Percentiles rank a stretch among this genome's conserved stretches.
Conservation (phyloP, 139 green algal species). For the Pseudopediastrum boryanum region DNA sequence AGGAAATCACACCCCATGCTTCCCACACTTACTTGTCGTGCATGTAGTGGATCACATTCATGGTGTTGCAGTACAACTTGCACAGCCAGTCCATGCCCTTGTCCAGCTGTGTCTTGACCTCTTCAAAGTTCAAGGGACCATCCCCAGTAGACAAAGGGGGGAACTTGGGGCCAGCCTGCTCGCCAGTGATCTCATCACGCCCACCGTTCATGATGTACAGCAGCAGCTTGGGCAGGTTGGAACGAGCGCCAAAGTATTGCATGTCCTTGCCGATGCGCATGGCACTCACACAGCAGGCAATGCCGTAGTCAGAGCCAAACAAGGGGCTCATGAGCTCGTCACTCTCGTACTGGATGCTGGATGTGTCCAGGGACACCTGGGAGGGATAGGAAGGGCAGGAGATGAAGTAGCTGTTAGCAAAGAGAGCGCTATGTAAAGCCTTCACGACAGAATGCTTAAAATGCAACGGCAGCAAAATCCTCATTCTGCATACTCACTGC, state of each 20-base stretch:
- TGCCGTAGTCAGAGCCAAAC: slow-evolving; percentile 75
- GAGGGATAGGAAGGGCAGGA: too few relatives aligned
- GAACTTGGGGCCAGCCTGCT: slow-evolving; percentile 71
- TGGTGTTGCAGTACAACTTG: slow-evolving; percentile 74
- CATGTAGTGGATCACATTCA: slow-evolving; percentile 83
- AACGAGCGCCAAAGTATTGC: slow-evolving; percentile 46
- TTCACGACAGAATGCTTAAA: too few relatives aligned
- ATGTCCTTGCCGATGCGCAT: slow-evolving; percentile 81
- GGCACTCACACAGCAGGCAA: slow-evolving; percentile 79
- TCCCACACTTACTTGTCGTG: slow-evolving; percentile 73
- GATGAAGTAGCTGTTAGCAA: too few relatives aligned
- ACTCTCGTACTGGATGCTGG: slow-evolving; percentile 75
- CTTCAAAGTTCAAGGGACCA: slow-evolving; percentile 64
- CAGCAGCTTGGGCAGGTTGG: slow-evolving; percentile 63
- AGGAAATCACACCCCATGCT: too few relatives aligned
- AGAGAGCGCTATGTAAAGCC: too few relatives aligned
- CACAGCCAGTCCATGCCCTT: slow-evolving; percentile 76
- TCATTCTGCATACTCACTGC: too few relatives aligned
- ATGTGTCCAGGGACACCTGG: slow-evolving; percentile 62
- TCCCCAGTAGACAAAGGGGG: slow-evolving; percentile 42
- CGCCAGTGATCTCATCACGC: slow-evolving; percentile 68
- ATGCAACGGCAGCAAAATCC: too few relatives aligned
- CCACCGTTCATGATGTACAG: slow-evolving; percentile 75
- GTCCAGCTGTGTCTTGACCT: slow-evolving; percentile 60
- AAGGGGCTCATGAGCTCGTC: slow-evolving; percentile 69